Base-by-base conservation (phyloP, 305 asterid species). In the Rubia occidens region DNA sequence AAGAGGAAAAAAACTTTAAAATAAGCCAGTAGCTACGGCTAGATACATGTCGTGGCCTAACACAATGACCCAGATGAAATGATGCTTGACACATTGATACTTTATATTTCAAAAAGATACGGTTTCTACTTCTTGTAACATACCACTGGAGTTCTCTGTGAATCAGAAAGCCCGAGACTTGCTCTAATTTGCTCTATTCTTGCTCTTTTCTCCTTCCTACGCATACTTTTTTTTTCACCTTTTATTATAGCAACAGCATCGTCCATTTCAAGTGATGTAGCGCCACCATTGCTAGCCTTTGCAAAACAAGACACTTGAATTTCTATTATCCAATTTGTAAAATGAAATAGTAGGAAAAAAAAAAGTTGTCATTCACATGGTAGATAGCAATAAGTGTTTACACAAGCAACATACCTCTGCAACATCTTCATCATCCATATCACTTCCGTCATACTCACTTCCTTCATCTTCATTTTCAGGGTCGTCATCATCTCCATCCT, bases 111-210 rank as follows among this genome's bases (percentile, higher is more conserved):
- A 8, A 15, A 20, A 15, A 29, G 43, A 4, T 6, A 9, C 45
- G 8, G 11, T 13, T 65, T 43, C 47, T 59, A 49, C 37, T 13
- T 44, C 15, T 18, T 5, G 37, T 67, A 60, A 40, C 71, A 63
- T 92, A 90, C 97, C 96, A 60, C 40, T 56, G 98, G 98, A 24
- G 98, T 93, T 78, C 98, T 86, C 79, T 93, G 97, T 37, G 95
- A 82, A 82, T 93, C 98, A 76, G 98, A 90, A 74, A 93, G 98
- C 74, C 98, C 98, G 42, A 93, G 95, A 77, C 95, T 90, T 66
- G 86, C 95, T 82, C 98, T 87, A 67, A 93, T 93, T 80, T 93
- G 98, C 77, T 93, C 98, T 58, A 90, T 90, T 83, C 96, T 81
- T 68, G 75, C 80, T 74, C 86, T 81, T 80, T 90, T 93, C 86